phyloP scores from a whole-genome alignment of 768 basidiomycete genomes.

The Collybiopsis confluens region DNA sequence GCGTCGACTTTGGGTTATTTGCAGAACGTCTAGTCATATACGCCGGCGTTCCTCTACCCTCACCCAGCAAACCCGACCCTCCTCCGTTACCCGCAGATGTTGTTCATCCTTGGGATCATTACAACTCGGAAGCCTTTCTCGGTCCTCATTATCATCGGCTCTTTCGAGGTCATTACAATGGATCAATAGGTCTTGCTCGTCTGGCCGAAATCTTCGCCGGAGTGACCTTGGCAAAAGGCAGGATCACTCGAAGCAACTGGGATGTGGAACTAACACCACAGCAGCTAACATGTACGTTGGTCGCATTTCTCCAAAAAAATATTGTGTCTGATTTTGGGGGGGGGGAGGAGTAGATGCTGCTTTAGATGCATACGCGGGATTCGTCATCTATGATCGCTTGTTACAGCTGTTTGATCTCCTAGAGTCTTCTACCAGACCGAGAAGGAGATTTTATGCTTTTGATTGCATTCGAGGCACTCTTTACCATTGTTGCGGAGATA shows the following conservation, averaged over 20 bases:
- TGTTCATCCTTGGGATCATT: not conserved
- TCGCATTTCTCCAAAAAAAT: constrained; percentile 8
- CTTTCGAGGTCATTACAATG: constrained; percentile 71
- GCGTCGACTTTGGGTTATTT: constrained; percentile 55
- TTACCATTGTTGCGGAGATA: constrained; percentile 14
- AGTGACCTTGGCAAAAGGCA: constrained; percentile 52
- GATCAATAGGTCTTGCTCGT: constrained; percentile 57
- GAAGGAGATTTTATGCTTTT: constrained; percentile 52
- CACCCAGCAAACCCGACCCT: not conserved
- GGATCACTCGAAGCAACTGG: constrained; percentile 67
- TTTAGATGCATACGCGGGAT: constrained; percentile 69
- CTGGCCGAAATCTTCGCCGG: constrained; percentile 61
- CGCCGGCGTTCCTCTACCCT: not conserved
- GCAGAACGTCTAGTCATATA: constrained; percentile 1
- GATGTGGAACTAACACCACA: constrained; percentile 37
- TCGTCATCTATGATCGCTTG: constrained; percentile 46
- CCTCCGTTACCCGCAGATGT: not conserved
- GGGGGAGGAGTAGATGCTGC: constrained; percentile 48
- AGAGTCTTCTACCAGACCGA: constrained; percentile 13
- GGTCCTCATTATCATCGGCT: constrained; percentile 10
- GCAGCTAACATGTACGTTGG: constrained; percentile 59
- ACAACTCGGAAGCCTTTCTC: constrained; percentile 2
- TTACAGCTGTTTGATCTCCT: constrained; percentile 34
- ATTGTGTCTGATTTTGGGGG: not conserved
- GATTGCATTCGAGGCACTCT: constrained; percentile 44